Conservation (phyloP, 2,329 filamentous ascomycete species). For the Fusarium mundagurra region DNA sequence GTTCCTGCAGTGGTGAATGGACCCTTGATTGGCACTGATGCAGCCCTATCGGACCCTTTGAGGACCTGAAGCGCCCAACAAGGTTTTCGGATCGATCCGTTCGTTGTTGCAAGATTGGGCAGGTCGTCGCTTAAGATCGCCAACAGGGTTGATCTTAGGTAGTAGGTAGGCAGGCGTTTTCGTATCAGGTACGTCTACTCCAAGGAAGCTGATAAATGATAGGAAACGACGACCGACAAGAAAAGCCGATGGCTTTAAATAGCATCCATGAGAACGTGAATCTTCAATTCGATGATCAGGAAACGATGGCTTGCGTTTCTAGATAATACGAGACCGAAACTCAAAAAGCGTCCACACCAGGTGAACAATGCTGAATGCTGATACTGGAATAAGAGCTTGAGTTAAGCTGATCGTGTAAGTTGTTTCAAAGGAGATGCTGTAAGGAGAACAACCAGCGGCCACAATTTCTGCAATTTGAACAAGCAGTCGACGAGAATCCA, state of each 20-base stretch:
- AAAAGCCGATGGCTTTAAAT: background rate
- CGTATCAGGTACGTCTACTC: constrained; percentile 3
- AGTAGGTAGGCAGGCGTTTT: background rate
- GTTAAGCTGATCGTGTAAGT: background rate
- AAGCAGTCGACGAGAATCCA: constrained; percentile 17
- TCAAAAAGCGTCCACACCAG: constrained; percentile 1
- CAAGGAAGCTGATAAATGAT: background rate
- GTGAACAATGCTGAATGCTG: constrained; percentile 9
- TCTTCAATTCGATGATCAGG: background rate
- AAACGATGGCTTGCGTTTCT: background rate
- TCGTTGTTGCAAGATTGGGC: constrained; percentile 20
- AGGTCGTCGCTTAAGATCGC: constrained; percentile 22
- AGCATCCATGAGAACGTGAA: background rate
- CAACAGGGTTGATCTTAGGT: constrained; percentile 27
- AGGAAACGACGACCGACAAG: background rate
- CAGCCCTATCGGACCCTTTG: constrained; percentile 35
- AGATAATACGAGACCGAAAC: background rate
- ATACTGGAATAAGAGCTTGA: background rate
- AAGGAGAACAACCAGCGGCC: background rate
- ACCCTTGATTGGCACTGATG: constrained; percentile 30
- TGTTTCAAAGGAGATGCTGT: background rate
- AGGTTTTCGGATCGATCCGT: constrained; percentile 29
- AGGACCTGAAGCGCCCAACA: constrained; percentile 22
- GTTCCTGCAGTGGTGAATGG: constrained; percentile 34
- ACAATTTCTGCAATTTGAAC: background rate